Conservation (phyloP, 495 filamentous ascomycete genomes). For the Neurospora sublineolata region DNA sequence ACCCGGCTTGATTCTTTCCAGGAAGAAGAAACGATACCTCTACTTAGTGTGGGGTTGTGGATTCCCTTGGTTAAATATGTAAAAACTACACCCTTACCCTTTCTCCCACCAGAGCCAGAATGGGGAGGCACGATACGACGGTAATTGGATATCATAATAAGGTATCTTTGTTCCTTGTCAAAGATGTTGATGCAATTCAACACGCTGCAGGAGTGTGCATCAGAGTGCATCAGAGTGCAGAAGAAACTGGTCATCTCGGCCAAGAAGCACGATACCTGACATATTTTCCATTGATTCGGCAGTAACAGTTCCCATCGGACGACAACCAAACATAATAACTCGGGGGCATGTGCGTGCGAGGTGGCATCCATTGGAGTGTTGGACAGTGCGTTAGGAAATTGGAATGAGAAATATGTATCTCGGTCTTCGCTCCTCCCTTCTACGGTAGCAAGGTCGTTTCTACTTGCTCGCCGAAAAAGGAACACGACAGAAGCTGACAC, state of each 20-base stretch:
- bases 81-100: neutral
- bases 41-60: neutral
- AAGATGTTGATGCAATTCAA: neutral
- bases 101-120: neutral
- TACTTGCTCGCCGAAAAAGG: neutral
- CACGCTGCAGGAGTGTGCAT: neutral
- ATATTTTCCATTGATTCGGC: neutral
- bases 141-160: neutral
- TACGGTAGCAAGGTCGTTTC: neutral
- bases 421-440: neutral
- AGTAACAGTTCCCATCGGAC: neutral
- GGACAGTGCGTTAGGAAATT: neutral
- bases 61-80: neutral
- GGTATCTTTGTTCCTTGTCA: neutral
- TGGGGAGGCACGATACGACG: neutral
- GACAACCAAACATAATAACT: neutral
- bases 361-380: neutral
- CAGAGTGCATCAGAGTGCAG: neutral
- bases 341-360: neutral
- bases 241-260: neutral
- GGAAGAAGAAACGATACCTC: neutral
- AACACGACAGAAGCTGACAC: neutral
- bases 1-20: neutral
- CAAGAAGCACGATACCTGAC: neutral
- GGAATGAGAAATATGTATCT: neutral